Conservation (phyloP, 768 basidiomycete genomes). For the Amylocystis lapponica region DNA sequence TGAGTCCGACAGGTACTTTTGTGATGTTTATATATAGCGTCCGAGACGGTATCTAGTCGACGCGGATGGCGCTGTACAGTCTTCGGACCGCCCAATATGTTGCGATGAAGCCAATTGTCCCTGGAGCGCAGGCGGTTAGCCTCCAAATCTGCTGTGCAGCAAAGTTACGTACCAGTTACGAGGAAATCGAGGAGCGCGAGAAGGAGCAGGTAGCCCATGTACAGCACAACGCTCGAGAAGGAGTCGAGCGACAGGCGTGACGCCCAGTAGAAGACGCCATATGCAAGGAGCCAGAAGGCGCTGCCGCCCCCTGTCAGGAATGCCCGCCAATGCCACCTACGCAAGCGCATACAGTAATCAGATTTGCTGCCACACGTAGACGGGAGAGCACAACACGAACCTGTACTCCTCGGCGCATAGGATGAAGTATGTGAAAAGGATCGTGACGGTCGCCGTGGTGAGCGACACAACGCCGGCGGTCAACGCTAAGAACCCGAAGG, state of each 20-base stretch:
- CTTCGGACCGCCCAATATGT: conserved; percentile 86
- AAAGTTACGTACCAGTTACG: conserved; percentile 62
- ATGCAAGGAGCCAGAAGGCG: conserved; percentile 85
- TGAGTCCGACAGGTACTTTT: background rate
- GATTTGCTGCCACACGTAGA: background rate
- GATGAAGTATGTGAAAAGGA: conserved; percentile 85
- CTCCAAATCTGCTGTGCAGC: background rate
- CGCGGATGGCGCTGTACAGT: conserved; percentile 77
- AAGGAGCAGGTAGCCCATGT: conserved; percentile 86
- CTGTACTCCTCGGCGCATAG: conserved; percentile 94
- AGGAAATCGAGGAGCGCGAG: conserved; percentile 83
- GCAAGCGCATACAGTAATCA: background rate
- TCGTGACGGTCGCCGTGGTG: conserved; percentile 87
- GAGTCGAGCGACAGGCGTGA: conserved; percentile 84
- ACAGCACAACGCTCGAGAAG: conserved; percentile 73
- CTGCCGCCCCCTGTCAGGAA: conserved; percentile 91
- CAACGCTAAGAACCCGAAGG: conserved; percentile 91
- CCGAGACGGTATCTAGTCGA: conserved; percentile 40
- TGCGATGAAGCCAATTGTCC: conserved; percentile 88
- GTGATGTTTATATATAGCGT: background rate
- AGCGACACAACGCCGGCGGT: conserved; percentile 78
- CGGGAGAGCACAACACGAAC: conserved; percentile 31
- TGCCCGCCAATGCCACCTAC: conserved; percentile 93
- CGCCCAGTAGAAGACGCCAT: conserved; percentile 86
- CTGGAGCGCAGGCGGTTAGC: conserved; percentile 28